Conservation (phyloP, 495 filamentous ascomycete species). For the Penicillium psychrofluorescens region DNA sequence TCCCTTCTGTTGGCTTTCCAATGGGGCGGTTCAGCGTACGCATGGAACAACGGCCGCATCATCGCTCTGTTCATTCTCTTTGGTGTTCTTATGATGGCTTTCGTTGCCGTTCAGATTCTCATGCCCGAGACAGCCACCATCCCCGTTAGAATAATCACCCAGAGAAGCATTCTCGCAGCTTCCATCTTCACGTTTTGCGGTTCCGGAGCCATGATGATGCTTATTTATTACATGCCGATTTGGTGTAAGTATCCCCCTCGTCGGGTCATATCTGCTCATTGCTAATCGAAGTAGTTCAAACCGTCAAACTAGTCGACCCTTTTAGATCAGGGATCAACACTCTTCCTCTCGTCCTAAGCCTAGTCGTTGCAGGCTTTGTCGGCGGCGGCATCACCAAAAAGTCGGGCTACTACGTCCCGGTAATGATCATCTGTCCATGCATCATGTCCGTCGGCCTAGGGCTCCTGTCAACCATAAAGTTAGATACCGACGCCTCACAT, state of each 20-base stretch:
- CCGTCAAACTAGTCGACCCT: conserved; percentile 19
- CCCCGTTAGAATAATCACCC: conserved; percentile 24
- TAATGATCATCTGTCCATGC: conserved; percentile 19
- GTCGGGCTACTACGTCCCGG: conserved; percentile 34
- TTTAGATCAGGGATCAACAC: conserved; percentile 21
- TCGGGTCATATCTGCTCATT: neutral
- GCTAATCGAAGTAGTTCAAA: conserved; percentile 27
- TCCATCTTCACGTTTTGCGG: conserved; percentile 7
- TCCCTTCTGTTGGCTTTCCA: conserved; percentile 36
- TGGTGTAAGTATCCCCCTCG: conserved; percentile 35
- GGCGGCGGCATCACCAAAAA: conserved; percentile 10
- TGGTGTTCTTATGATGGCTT: conserved; percentile 13
- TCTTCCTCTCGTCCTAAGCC: conserved; percentile 20
- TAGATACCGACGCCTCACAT: conserved; percentile 10
- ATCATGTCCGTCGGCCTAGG: conserved; percentile 25
- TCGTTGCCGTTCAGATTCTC: conserved; percentile 15
- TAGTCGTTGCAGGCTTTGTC: conserved; percentile 15
- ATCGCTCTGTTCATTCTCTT: conserved; percentile 30
- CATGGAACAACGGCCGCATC: conserved; percentile 28
- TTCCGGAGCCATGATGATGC: conserved; percentile 8
- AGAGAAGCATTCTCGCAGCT: conserved; percentile 16
- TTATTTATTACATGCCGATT: conserved; percentile 55
- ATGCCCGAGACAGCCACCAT: conserved; percentile 22
- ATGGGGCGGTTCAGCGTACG: conserved; percentile 33
- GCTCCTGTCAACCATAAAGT: conserved; percentile 20